Evolutionary conservation across 31 red algal genomes (phyloP), one percentile per base, ranked within the genome.

Genomic region (Odonthalia washingtoniensis): DNA sequence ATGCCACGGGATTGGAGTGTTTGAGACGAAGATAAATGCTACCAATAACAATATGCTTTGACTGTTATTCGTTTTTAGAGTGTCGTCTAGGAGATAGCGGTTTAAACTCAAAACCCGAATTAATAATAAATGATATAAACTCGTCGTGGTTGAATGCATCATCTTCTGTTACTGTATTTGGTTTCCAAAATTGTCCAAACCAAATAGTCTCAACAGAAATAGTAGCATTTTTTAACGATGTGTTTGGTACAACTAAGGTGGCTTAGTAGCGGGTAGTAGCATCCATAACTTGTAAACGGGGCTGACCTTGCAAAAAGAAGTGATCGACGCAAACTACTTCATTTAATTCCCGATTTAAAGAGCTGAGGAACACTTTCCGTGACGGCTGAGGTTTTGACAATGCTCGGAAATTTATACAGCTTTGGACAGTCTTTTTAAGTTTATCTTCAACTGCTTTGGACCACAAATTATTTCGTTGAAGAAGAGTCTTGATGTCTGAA

Each of bases 381-480:
- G n/a, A n/a, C n/a, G n/a, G n/a, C n/a, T n/a, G n/a, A n/a, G n/a
- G n/a, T n/a, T n/a, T n/a, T n/a, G n/a, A n/a, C n/a, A n/a, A n/a
- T n/a, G n/a, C n/a, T n/a, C n/a, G n/a, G n/a, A n/a, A n/a, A n/a
- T n/a, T n/a, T n/a, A n/a, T n/a, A n/a, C n/a, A n/a, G n/a, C n/a
- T n/a, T n/a, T n/a, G n/a, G n/a, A n/a, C n/a, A n/a, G n/a, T n/a
- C n/a, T n/a, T n/a, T n/a, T n/a, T n/a, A n/a, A n/a, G n/a, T n/a
- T n/a, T n/a, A n/a, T n/a, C n/a, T n/a, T n/a, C n/a, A n/a, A n/a
- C n/a, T n/a, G n/a, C n/a, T n/a, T n/a, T n/a, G n/a, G n/a, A n/a
- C 82, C 68, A 86, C 3, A 86, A 3, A 32, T 46, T 75, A 3
- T 86, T 75, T 16, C 82, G 67, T 36, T 86, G 18, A 4, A 75